Percentiles rank a stretch among this genome's conserved stretches.
Conservation (phyloP, 495 filamentous ascomycete species). For the Cladorrhinum samala region DNA sequence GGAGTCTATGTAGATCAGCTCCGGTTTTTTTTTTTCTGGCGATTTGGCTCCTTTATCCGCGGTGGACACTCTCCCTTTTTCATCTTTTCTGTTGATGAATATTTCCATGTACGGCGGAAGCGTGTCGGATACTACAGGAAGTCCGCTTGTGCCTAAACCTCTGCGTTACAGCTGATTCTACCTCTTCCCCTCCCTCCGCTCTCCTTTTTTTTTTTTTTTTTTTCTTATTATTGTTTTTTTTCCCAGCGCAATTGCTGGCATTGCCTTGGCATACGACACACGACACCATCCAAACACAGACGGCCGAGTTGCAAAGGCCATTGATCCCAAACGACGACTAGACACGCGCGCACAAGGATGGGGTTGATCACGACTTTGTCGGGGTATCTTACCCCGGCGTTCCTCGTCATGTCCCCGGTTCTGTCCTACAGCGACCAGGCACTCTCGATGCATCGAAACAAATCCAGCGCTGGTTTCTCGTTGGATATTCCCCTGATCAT, state of each 20-base stretch:
- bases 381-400: slow-evolving; percentile 47
- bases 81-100: no score
- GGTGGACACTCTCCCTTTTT: not conserved
- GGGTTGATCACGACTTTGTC: slow-evolving; percentile 38
- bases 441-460: slow-evolving; percentile 72
- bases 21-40: not conserved
- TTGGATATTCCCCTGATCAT: slow-evolving; percentile 93
- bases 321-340: no score
- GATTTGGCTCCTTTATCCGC: not conserved
- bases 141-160: no score
- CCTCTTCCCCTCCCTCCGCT: no score
- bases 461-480: slow-evolving; percentile 80
- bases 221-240: not conserved
- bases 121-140: no score
- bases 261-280: no score
- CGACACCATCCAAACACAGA: no score
- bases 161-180: no score
- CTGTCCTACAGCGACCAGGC: slow-evolving; percentile 91
- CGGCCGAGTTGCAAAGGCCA: no score
- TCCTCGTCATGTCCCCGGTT: slow-evolving; percentile 73
- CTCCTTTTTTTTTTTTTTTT: not conserved
- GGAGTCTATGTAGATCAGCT: not conserved
- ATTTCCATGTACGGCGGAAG: no score
- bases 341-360: no score
- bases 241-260: no score